phyloP scores from a whole-genome alignment of 345 rosid species.

The Excoecaria cochinchinensis region DNA sequence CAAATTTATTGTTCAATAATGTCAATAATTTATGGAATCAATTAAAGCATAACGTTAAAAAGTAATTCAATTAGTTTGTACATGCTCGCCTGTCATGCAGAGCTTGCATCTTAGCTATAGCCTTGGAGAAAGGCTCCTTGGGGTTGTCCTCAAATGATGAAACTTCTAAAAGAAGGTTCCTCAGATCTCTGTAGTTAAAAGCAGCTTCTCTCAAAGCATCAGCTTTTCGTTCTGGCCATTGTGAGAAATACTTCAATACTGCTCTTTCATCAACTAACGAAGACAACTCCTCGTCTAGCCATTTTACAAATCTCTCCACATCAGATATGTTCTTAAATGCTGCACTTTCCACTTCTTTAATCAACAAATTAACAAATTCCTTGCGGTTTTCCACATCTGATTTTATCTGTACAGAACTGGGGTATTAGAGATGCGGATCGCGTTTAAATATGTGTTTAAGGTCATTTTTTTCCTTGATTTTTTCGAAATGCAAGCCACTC shows the following conservation, averaged over 20 bases:
- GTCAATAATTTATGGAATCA: conserved; percentile 24
- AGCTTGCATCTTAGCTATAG: conserved; percentile 60
- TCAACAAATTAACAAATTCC: conserved; percentile 60
- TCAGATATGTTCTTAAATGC: conserved; percentile 59
- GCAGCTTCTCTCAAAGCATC: conserved; percentile 91
- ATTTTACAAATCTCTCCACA: conserved; percentile 71
- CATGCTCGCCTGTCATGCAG: conserved; percentile 98
- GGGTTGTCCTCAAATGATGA: conserved; percentile 55
- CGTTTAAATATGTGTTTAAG: too few relatives aligned
- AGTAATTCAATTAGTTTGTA: conserved; percentile 32
- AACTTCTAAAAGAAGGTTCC: conserved; percentile 60
- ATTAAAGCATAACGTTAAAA: conserved; percentile 11
- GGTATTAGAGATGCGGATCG: too few relatives aligned
- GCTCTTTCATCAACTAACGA: conserved; percentile 93
- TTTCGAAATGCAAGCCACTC: too few relatives aligned
- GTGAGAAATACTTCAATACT: conserved; percentile 84
- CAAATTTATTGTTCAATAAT: conserved; percentile 21
- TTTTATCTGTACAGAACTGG: conserved; percentile 54
- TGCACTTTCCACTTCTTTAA: conserved; percentile 71
- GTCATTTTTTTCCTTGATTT: too few relatives aligned
- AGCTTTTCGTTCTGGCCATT: conserved; percentile 91
- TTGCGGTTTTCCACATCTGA: conserved; percentile 74
- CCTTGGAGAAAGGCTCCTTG: conserved; percentile 48
- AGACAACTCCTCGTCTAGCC: conserved; percentile 79
- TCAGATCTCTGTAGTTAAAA: conserved; percentile 62